Percentiles rank a stretch among this genome's conserved stretches.
Conservation (phyloP, 768 basidiomycete genomes). For the Lactifluus echinatus region DNA sequence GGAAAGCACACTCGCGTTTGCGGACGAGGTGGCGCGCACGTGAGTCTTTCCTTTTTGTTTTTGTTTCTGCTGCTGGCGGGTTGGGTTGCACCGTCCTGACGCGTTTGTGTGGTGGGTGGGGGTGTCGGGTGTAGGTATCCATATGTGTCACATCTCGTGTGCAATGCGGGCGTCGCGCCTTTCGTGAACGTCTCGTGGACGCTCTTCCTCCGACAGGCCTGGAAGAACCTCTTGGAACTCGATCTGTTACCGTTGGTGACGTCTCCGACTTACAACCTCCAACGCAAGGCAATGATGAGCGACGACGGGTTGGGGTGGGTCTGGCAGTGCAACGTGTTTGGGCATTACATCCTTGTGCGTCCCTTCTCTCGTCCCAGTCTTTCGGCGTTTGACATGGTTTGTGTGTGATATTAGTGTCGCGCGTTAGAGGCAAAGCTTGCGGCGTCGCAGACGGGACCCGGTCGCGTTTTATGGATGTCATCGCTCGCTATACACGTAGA, state of each 20-base stretch:
- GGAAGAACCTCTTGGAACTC: slow-evolving; percentile 19
- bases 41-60: slow-evolving; percentile 28
- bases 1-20: slow-evolving; percentile 53
- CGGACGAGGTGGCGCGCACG: slow-evolving; percentile 44
- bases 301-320: slow-evolving; percentile 67
- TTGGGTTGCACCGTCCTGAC: not conserved
- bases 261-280: slow-evolving; percentile 46
- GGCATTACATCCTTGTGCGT: slow-evolving; percentile 70
- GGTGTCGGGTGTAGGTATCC: slow-evolving; percentile 43
- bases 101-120: no score
- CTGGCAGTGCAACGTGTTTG: slow-evolving; percentile 82
- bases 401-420: slow-evolving; percentile 47
- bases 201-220: slow-evolving; percentile 38
- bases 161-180: slow-evolving; percentile 67
- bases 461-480: slow-evolving; percentile 73
- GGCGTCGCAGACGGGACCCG: slow-evolving; percentile 35
- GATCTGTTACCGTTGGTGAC: slow-evolving; percentile 43
- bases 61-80: not conserved
- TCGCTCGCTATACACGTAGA: slow-evolving; percentile 53
- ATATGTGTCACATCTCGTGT: slow-evolving; percentile 73
- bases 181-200: slow-evolving; percentile 49
- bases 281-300: slow-evolving; percentile 50
- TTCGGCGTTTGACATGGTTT: not conserved
- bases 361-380: not conserved
- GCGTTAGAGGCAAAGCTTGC: slow-evolving; percentile 45